Percentiles rank a stretch among this genome's conserved stretches.
Evolutionary conservation across 148 eudicot genomes (phyloP).

Genomic region (Fallopia convolvulus): DNA sequence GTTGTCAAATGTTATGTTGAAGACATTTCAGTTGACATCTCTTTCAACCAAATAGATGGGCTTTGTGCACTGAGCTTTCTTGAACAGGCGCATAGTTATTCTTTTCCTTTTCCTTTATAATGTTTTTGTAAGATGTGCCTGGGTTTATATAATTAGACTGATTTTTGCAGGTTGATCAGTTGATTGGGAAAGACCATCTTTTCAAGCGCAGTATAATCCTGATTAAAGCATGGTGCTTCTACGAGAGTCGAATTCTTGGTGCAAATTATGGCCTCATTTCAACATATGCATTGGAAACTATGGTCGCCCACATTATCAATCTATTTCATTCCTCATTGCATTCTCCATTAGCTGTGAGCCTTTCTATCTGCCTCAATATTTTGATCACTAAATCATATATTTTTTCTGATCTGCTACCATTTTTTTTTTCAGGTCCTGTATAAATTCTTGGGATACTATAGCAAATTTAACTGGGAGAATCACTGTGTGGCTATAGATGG

Average conservation of each 20-base stretch:
- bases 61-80: constrained; percentile 37
- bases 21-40: constrained; percentile 37
- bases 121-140: not conserved
- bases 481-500: constrained; percentile 38
- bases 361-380: not conserved
- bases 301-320: constrained; percentile 45
- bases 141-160: not conserved
- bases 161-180: constrained; percentile 33
- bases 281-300: constrained; percentile 51
- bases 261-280: constrained; percentile 42
- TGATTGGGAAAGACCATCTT: constrained; percentile 41
- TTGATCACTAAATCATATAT: not conserved
- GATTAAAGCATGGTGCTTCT: constrained; percentile 59
- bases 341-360: constrained; percentile 39
- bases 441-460: constrained; percentile 43
- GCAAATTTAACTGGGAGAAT: constrained; percentile 40
- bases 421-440: constrained; percentile 33
- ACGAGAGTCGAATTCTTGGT: constrained; percentile 52
- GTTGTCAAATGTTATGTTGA: constrained; percentile 43
- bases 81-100: constrained; percentile 32
- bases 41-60: constrained; percentile 44
- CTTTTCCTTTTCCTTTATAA: not conserved
- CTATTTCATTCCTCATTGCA: constrained; percentile 29
- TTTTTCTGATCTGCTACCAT: not conserved
- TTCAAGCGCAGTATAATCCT: constrained; percentile 49